Base-by-base conservation (phyloP, 495 filamentous ascomycete genomes). In the Penicillium paradoxum region DNA sequence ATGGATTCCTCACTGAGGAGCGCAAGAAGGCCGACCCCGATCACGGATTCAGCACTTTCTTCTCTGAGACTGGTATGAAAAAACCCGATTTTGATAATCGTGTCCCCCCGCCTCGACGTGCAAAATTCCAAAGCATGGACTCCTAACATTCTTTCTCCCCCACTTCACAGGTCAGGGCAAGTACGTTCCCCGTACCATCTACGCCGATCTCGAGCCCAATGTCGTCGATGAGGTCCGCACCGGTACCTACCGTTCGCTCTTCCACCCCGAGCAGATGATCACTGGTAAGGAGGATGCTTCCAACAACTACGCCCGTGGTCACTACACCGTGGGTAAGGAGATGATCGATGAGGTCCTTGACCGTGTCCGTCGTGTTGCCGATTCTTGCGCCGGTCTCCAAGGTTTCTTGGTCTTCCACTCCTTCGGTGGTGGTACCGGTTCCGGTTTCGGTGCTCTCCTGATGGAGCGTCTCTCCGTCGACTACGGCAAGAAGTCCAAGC, bases 381-480 rank as follows among this genome's bases (percentile, higher is more conserved):
- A 98, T 77, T 90, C 90, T 80, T 98, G 93, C 77, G 85, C 88
- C 59, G 91, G 92, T 79, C 89, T 98, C 49, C 93, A 98, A 69
- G 93, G 93, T 63, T 98, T 98, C 84, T 78, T 98, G 55, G 89
- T 98, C 65, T 98, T 98, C 84, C 93, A 98, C 83, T 97, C 95
- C 39, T 98, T 98, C 72, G 93, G 93, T 78, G 93, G 93, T 71
- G 93, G 93, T 74, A 98, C 93, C 59, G 93, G 93, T 65, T 98
- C 93, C 54, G 93, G 93, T 61, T 98, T 98, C 75, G 93, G 93
- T 76, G 92, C 93, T 55, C 86, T 97, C 56, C 79, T 97, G 64
- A 92, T 97, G 84, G 95, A 97, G 80, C 90, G 91, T 71, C 83
- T 98, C 52, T 96, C 93, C 36, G 86, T 93, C 64, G 93, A 97